phyloP scores from a whole-genome alignment of 768 basidiomycete genomes.

The Trametopsis cervina region DNA sequence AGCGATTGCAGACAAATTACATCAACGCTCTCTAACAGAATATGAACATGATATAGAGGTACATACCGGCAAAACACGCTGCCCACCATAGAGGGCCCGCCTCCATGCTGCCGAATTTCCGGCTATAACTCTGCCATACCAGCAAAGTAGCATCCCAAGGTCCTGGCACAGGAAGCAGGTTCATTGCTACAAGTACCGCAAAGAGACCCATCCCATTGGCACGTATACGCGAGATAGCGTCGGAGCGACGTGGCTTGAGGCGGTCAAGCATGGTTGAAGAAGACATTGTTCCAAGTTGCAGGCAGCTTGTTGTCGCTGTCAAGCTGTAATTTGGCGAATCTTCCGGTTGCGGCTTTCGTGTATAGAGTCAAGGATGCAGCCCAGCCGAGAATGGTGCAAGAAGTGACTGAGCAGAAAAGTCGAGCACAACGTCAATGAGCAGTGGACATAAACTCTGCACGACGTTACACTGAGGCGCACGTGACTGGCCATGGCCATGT shows the following conservation, averaged over 20 bases:
- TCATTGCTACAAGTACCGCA: slow-evolving; percentile 27
- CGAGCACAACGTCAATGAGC: too few species aligned
- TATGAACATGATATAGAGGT: not conserved
- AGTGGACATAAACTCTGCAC: too few species aligned
- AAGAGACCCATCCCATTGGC: slow-evolving; percentile 30
- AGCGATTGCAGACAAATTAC: too few species aligned
- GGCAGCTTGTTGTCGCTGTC: too few species aligned
- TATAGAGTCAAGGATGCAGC: too few species aligned
- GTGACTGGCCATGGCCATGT: too few species aligned
- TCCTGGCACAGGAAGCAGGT: slow-evolving; percentile 32
- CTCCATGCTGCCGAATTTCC: not conserved
- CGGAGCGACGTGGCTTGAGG: slow-evolving; percentile 30
- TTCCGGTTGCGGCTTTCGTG: too few species aligned
- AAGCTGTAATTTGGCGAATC: too few species aligned
- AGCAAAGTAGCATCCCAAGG: slow-evolving; percentile 28
- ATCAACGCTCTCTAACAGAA: not conserved
- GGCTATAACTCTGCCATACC: slow-evolving; percentile 15
- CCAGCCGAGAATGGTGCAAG: too few species aligned
- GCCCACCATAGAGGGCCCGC: slow-evolving; percentile 12
- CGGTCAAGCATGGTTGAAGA: slow-evolving; percentile 14
- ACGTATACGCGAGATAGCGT: slow-evolving; percentile 33
- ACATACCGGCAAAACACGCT: slow-evolving; percentile 26
- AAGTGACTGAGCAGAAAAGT: too few species aligned
- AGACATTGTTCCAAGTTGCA: not conserved
- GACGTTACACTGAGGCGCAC: too few species aligned